Base-by-base conservation (phyloP, 495 filamentous ascomycete species). In the Filosporella fistucella region DNA sequence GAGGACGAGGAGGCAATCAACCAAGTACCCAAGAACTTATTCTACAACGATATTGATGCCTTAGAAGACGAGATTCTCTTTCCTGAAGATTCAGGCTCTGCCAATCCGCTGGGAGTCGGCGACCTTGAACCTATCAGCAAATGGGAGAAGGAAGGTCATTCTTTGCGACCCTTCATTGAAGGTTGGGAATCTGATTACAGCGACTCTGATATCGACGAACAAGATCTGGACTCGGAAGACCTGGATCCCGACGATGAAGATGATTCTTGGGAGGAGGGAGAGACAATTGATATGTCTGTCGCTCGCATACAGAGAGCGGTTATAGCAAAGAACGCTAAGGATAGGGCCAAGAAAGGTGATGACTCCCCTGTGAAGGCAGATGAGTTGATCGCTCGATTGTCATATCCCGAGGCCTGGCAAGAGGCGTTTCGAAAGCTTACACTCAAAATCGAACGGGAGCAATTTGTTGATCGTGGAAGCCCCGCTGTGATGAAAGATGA, bases 41-140 rank as follows among this genome's bases (percentile, higher is more conserved):
- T 65, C 47, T 77, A 75, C 47, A 67, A 66, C 34, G 62, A 74
- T 45, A 61, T 65, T 10, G 69, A 77, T 41, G 65, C 50, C 4
- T 60, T 66, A 5, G 74, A 77, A 51, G 71, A 77, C 29, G 46
- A 52, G 11, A 47, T 75, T 8, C 52, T 77, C 10, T 75, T 77
- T 49, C 63, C 68, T 1, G 66, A 75, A 36, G 68, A 71, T 46
- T 18, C 43, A 1, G 30, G 28, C 9, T 50, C 51, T 13, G 54
- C n/a, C n/a, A n/a, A 50, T 0, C 53, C 50, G n/a, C 47, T 59
- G 7, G 56, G 64, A 41, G 63, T 55, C 29, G 65, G 67, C 29
- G 59, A 68, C 3, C 54, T 33, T 30, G 71, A 66, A 51, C 54
- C 63, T 13, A 51, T 74, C 16, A 64, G 62, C 11, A 57, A 49